Conservation (phyloP, 768 basidiomycete species). For the Russula emetica region DNA sequence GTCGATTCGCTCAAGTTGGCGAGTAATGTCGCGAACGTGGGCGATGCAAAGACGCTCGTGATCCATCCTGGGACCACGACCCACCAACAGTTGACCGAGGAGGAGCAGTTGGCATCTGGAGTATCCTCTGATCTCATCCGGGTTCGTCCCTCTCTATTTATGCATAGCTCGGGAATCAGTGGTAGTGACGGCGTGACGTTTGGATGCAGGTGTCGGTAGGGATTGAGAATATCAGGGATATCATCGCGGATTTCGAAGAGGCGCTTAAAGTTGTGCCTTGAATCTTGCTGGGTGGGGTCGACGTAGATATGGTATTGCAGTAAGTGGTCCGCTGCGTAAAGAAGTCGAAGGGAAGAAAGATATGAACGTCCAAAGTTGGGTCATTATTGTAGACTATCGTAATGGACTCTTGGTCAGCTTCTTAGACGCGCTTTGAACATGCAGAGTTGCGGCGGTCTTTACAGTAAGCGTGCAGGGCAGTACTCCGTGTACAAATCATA, state of each 20-base stretch:
- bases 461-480: too few species aligned
- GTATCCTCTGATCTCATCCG: constrained; percentile 74
- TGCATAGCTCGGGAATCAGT: background rate
- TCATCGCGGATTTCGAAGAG: constrained; percentile 42
- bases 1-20: constrained; percentile 70
- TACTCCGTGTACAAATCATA: too few species aligned
- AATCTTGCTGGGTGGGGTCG: background rate
- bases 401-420: too few species aligned
- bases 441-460: too few species aligned
- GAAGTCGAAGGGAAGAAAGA: background rate
- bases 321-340: background rate
- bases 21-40: constrained; percentile 70
- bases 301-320: background rate
- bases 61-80: constrained; percentile 78
- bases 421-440: too few species aligned
- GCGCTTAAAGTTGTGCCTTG: constrained; percentile 35
- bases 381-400: background rate
- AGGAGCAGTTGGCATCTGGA: constrained; percentile 61
- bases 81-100: constrained; percentile 60
- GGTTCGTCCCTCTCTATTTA: constrained; percentile 37
- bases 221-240: constrained; percentile 42
- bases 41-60: constrained; percentile 75
- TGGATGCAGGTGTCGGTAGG: constrained; percentile 40
- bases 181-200: background rate
- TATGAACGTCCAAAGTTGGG: background rate